Evolutionary conservation across 2,329 filamentous ascomycete species (phyloP).

Genomic region (Fusarium tjaetaba): DNA sequence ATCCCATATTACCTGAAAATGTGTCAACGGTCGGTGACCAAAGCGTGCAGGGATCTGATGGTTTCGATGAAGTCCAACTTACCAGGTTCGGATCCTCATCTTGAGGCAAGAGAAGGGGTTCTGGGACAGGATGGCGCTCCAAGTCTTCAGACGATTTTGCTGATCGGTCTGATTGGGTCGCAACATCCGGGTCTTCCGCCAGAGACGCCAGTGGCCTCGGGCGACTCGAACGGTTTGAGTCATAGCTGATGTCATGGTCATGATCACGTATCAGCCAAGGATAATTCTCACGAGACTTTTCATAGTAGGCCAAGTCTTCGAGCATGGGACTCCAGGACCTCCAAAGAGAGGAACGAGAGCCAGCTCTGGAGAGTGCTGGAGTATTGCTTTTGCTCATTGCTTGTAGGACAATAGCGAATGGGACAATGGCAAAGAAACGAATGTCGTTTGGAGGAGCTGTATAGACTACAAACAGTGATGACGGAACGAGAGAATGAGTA

Average conservation of each 20-base stretch:
- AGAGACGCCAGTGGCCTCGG: slow-evolving; percentile 20
- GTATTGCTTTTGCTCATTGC: slow-evolving; percentile 11
- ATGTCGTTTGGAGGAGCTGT: fast-evolving
- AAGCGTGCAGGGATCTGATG: background rate
- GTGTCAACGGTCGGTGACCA: background rate
- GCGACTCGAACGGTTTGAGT: background rate
- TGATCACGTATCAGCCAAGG: slow-evolving; percentile 39
- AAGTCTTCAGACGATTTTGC: slow-evolving; percentile 1
- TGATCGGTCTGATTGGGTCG: background rate
- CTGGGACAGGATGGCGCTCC: slow-evolving; percentile 16
- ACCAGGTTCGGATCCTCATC: slow-evolving; percentile 39
- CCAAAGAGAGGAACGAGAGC: slow-evolving; percentile 45
- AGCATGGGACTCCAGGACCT: slow-evolving; percentile 42
- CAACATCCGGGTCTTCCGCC: slow-evolving; percentile 6
- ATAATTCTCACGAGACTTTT: slow-evolving; percentile 44
- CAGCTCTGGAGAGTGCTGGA: slow-evolving; percentile 30
- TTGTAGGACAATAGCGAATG: background rate
- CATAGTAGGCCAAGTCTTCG: slow-evolving; percentile 41
- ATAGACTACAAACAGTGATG: background rate
- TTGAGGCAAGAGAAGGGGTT: background rate
- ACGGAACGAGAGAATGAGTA: background rate
- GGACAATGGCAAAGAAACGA: no score
- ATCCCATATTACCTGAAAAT: slow-evolving; percentile 53
- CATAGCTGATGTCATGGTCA: background rate
- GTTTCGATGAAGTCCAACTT: background rate